A percentile compares a stretch with the other conserved stretches of the same genome.
Evolutionary conservation across 441 rosid species (phyloP).

Genomic region (Arabidopsis hybrid): DNA sequence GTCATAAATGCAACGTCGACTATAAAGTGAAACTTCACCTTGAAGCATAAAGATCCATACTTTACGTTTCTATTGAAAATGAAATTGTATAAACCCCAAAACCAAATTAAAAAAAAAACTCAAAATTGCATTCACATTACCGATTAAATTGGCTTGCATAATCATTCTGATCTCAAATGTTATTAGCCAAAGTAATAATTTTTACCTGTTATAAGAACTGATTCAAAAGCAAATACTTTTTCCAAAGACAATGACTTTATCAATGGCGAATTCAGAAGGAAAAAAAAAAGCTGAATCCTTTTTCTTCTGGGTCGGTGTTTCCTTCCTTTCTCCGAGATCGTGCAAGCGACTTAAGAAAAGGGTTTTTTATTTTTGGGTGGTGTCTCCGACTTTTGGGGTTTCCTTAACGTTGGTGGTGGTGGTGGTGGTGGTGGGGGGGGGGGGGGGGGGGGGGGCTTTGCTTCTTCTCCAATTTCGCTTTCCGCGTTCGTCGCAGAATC

Average conservation of each 20-base stretch:
- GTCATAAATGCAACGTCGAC: conserved; percentile 23
- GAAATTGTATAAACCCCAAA: neutral
- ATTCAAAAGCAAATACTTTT: conserved; percentile 24
- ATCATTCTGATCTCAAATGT: neutral
- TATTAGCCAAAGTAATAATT: no score
- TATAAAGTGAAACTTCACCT: conserved; percentile 25
- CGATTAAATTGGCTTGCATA: neutral
- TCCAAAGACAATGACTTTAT: neutral
- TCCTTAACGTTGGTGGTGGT: conserved; percentile 14
- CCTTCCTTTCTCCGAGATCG: conserved; percentile 33
- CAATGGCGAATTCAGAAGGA: neutral
- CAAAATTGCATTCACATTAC: conserved; percentile 7
- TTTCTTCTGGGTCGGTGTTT: conserved; percentile 37
- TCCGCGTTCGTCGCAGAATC: conserved; percentile 42
- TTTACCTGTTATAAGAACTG: conserved; percentile 1
- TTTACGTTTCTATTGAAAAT: conserved; percentile 35
- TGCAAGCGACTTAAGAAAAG: conserved; percentile 33
- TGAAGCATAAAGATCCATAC: conserved; percentile 41
- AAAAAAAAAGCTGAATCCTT: conserved; percentile 27
- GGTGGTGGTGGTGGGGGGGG: conserved; percentile 35
- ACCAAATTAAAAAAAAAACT: neutral
- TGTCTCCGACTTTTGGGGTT: neutral
- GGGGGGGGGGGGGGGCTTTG: neutral
- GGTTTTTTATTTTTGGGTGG: no score
- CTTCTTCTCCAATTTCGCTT: conserved; percentile 37